Conservation (phyloP, 768 basidiomycete species). For the Lactarius sp. region DNA sequence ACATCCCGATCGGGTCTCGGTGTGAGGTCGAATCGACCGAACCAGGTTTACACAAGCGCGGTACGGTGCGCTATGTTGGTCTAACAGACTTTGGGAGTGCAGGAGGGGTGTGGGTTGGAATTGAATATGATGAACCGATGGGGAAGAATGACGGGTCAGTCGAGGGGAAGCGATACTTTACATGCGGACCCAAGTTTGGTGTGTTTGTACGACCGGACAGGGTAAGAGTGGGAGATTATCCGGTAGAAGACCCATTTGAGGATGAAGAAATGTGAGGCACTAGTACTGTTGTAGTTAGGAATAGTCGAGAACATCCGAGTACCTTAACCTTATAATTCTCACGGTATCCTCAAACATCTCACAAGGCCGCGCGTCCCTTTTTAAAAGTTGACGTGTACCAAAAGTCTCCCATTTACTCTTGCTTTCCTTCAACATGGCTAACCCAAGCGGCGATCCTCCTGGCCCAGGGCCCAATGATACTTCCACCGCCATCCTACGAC, state of each 20-base stretch:
- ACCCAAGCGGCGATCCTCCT: constrained; percentile 78
- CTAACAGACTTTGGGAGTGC: constrained; percentile 66
- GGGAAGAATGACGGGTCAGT: constrained; percentile 97
- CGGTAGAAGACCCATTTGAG: constrained; percentile 71
- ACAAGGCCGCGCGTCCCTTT: constrained; percentile 25
- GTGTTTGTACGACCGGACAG: constrained; percentile 84
- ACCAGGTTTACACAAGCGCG: constrained; percentile 68
- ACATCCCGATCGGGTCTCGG: constrained; percentile 65
- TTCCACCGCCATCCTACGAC: constrained; percentile 91
- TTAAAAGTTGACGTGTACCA: constrained; percentile 10
- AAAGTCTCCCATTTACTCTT: not conserved
- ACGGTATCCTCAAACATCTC: constrained; percentile 8
- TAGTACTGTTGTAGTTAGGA: not conserved
- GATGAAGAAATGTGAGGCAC: constrained; percentile 65
- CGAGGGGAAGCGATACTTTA: constrained; percentile 81
- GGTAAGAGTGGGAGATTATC: constrained; percentile 80
- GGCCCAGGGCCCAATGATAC: constrained; percentile 85
- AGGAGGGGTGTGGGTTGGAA: constrained; percentile 75
- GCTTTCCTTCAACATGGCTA: constrained; percentile 46
- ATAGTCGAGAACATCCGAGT: constrained; percentile 16
- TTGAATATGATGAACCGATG: constrained; percentile 93
- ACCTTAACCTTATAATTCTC: constrained; percentile 2
- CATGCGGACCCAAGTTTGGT: constrained; percentile 70
- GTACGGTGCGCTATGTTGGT: constrained; percentile 83
- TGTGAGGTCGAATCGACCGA: constrained; percentile 78